A percentile compares a stretch with the other conserved stretches of the same genome.
These are phyloP conservation scores for Saturnispora silvae DNA, from an alignment of 805 yeast genomes.

Conservation along the genomic window DNA sequence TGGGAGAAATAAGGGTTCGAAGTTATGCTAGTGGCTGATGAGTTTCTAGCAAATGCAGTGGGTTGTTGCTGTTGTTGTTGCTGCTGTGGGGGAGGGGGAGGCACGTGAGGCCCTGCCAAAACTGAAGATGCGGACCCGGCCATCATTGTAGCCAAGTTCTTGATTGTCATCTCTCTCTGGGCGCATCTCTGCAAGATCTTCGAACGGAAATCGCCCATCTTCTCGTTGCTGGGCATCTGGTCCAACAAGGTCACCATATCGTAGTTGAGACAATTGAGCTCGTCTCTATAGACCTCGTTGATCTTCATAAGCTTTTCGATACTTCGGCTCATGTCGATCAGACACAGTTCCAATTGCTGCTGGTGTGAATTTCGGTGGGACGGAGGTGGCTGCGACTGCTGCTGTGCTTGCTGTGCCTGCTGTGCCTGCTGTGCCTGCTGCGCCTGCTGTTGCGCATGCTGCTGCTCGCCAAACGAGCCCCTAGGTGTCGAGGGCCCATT, in stretches of 20 bases:
- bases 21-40: constrained; percentile 13
- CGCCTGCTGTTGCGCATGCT: constrained; percentile 1
- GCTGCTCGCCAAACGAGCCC: not conserved
- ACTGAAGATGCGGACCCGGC: too few relatives aligned
- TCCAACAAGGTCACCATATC: constrained; percentile 47
- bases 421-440: not conserved
- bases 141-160: not conserved
- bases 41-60: constrained; percentile 10
- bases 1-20: constrained; percentile 12
- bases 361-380: too few relatives aligned
- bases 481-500: not conserved
- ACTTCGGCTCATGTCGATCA: constrained; percentile 1
- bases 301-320: constrained; percentile 30
- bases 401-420: constrained; percentile 1
- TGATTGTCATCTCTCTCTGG: constrained; percentile 23
- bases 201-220: constrained; percentile 20
- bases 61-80: not conserved
- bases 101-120: too few relatives aligned
- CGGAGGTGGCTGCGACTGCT: not conserved
- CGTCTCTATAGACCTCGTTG: constrained; percentile 39
- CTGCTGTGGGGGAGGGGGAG: constrained; percentile 4
- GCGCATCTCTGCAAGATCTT: constrained; percentile 25
- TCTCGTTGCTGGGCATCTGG: constrained; percentile 19
- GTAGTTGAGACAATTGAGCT: constrained; percentile 36
- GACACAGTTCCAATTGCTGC: constrained; percentile 1